phyloP scores from a whole-genome alignment of 2,329 filamentous ascomycete species.

The Amauroascus verrucosus region DNA sequence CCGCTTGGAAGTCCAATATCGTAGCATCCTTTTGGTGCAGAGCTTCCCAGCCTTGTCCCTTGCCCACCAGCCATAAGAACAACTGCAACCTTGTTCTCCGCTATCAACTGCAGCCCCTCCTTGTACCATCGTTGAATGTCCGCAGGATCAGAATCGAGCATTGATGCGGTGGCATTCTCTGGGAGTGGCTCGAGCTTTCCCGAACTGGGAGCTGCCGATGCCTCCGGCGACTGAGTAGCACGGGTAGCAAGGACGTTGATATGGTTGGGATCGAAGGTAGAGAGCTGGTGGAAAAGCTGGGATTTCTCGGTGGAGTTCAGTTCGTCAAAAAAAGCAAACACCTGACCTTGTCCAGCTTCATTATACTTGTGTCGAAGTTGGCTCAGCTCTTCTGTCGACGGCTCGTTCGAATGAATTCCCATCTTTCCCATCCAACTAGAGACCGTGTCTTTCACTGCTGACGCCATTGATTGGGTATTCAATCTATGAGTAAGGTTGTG shows the following conservation, averaged over 20 bases:
- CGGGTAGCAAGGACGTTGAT: conserved; percentile 84
- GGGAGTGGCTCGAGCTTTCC: conserved; percentile 74
- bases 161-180: conserved; percentile 72
- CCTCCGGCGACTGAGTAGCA: conserved; percentile 58
- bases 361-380: conserved; percentile 62
- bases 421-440: conserved; percentile 42
- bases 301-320: conserved; percentile 65
- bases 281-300: conserved; percentile 69
- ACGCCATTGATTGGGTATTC: conserved; percentile 27
- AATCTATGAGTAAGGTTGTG: neutral
- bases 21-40: conserved; percentile 93
- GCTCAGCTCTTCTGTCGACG: conserved; percentile 56
- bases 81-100: conserved; percentile 63
- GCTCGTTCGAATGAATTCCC: conserved; percentile 33
- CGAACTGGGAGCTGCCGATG: conserved; percentile 41
- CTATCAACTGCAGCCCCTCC: conserved; percentile 54
- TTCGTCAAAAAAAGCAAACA: conserved; percentile 78
- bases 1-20: conserved; percentile 86
- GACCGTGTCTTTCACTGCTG: conserved; percentile 36
- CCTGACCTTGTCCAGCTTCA: conserved; percentile 66
- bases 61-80: conserved; percentile 97
- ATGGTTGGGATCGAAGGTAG: conserved; percentile 67
- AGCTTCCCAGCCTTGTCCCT: conserved; percentile 87
- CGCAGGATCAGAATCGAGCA: conserved; percentile 72
- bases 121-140: conserved; percentile 80